These are phyloP conservation scores for Alternaria sp. DNA, from an alignment of 2,329 filamentous ascomycete genomes.

Conservation along the genomic window DNA sequence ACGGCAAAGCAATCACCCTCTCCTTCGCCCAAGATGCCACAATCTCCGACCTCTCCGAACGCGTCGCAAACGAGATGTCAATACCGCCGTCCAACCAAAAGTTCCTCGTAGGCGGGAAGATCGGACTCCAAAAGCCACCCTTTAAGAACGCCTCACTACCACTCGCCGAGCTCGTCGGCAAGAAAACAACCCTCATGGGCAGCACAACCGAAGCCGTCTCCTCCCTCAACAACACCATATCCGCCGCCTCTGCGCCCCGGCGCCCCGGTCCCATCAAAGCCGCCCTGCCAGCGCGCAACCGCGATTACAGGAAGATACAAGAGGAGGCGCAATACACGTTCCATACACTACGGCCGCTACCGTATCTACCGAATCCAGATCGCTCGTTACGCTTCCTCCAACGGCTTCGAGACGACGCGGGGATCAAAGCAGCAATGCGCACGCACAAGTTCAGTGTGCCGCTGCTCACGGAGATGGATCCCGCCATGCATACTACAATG, in stretches of 20 bases:
- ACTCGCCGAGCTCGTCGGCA: conserved; percentile 58
- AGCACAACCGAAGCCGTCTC: conserved; percentile 67
- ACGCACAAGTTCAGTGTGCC: conserved; percentile 85
- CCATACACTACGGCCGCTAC: conserved; percentile 74
- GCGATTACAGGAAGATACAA: conserved; percentile 56
- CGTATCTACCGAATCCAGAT: conserved; percentile 77
- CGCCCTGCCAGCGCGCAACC: conserved; percentile 48
- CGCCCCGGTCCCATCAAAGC: conserved; percentile 49
- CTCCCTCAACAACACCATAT: conserved; percentile 53
- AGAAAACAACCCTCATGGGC: conserved; percentile 71
- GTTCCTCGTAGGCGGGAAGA: conserved; percentile 68
- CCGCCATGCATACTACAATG: conserved; percentile 76
- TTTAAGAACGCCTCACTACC: conserved; percentile 65
- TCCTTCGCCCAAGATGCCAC: conserved; percentile 59
- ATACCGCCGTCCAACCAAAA: conserved; percentile 72
- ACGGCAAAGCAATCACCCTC: conserved; percentile 59
- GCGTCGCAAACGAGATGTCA: conserved; percentile 62
- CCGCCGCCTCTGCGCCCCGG: conserved; percentile 49
- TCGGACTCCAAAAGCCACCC: conserved; percentile 68
- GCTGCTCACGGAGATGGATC: conserved; percentile 94
- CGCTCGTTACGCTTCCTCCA: conserved; percentile 75
- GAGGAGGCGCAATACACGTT: conserved; percentile 81
- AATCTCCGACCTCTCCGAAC: conserved; percentile 63
- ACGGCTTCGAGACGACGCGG: conserved; percentile 79
- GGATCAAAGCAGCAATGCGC: conserved; percentile 82